Evolutionary conservation across 192 early-diverging fungal species (phyloP), one percentile per base, ranked within the genome.

Genomic region (Coemansia sp.): DNA sequence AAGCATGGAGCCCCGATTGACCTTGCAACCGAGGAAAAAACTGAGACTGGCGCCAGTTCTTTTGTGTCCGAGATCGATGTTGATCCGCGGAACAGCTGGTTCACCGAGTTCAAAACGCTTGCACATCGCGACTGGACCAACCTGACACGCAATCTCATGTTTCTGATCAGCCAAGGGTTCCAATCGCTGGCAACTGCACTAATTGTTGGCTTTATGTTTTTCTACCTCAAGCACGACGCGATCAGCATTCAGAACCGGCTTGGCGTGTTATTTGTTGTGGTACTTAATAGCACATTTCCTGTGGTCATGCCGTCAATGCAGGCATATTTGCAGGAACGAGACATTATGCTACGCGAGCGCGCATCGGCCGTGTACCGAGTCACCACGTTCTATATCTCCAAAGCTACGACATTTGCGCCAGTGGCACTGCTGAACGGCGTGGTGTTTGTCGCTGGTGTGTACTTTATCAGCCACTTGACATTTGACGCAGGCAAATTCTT

Each of bases 271-370:
- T 82, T 73, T 60, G 69, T 78, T 7, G 56, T 84, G 4, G 76
- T 76, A 12, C 58, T 87, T n/a, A 84, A 86, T 47, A 71, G 79
- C 21, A 83, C 83, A n/a, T 87, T 88, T 52, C 76, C 82, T 9
- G 73, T 80, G 2, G 73, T 89, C 22, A 83, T 87, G 85, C 87
- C 87, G 14, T 63, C 64, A 9, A 65, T 82, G 9, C 60, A 67
- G 4, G 60, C 65, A 11, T 83, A 78, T 51, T 60, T 78, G 2
- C 45, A 72, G 27, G 75, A 87, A 57, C 76, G 82, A 14, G 77
- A 70, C 41, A 86, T 86, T 47, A 84, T 89, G 76, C 67, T 81
- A 12, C 75, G 88, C 5, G 90, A 92, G 69, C 82, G 89, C 3
- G 79, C 87, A 7, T 59, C 82, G 15, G 86, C 85, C 0, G 75